Conservation (phyloP, 768 basidiomycete species). For the Serendipita sp. region DNA sequence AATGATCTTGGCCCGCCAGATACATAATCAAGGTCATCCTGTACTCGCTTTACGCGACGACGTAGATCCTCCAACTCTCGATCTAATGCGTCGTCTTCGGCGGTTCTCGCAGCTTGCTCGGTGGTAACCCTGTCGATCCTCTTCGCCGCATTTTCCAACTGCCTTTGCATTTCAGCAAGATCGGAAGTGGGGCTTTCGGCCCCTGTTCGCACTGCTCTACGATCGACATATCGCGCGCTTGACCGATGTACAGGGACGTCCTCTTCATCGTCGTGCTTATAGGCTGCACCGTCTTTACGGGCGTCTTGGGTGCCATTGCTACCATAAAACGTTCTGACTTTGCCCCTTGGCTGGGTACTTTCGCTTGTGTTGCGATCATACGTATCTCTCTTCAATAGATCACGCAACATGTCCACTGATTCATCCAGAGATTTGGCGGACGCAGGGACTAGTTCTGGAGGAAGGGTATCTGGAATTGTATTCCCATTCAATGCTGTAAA, state of each 20-base stretch:
- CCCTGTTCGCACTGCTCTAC: conserved; percentile 58
- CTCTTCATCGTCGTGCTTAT: conserved; percentile 59
- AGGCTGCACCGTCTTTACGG: conserved; percentile 79
- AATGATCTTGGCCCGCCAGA: conserved; percentile 53
- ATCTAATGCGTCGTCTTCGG: conserved; percentile 82
- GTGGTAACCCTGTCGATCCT: conserved; percentile 61
- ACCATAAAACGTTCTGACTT: conserved; percentile 47
- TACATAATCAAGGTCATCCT: conserved; percentile 83
- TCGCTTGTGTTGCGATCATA: conserved; percentile 41
- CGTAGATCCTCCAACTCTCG: conserved; percentile 75
- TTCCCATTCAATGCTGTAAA: conserved; percentile 75
- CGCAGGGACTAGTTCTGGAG: conserved; percentile 78
- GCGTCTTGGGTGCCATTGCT: conserved; percentile 31
- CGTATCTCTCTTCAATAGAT: conserved; percentile 72
- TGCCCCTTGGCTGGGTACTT: conserved; percentile 26
- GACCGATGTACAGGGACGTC: conserved; percentile 62
- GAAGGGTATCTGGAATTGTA: conserved; percentile 72
- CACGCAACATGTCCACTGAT: conserved; percentile 79
- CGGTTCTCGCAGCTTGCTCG: conserved; percentile 42
- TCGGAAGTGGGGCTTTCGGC: conserved; percentile 54
- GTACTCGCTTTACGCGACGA: conserved; percentile 69
- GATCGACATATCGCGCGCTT: conserved; percentile 67
- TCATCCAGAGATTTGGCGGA: conserved; percentile 77
- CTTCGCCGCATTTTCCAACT: conserved; percentile 59
- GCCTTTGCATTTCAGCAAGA: conserved; percentile 72